phyloP scores from a whole-genome alignment of 2,329 filamentous ascomycete genomes.

The Massarina eburnea region DNA sequence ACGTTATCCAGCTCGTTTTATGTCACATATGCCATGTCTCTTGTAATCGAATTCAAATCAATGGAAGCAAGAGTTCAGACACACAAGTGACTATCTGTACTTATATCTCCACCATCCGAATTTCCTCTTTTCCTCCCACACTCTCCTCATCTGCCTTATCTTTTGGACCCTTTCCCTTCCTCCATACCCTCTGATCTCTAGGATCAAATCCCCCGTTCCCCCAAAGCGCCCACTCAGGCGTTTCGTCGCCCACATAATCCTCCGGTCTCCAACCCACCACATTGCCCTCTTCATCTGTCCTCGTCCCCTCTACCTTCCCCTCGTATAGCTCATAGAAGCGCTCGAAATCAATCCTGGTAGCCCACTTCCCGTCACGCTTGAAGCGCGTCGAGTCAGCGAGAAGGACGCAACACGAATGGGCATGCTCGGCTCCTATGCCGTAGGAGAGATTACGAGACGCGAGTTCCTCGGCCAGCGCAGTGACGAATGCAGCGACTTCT shows the following conservation, averaged over 20 bases:
- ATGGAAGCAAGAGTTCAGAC: too few species aligned
- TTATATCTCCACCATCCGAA: constrained; percentile 6
- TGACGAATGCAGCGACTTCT: constrained; percentile 82
- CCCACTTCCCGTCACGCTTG: constrained; percentile 75
- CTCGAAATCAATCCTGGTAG: constrained; percentile 88
- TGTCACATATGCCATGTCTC: too few species aligned
- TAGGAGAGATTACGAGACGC: constrained; percentile 72
- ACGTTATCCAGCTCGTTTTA: too few species aligned
- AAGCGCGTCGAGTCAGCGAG: constrained; percentile 78
- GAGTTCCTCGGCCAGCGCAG: constrained; percentile 70
- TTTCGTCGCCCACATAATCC: constrained; percentile 84
- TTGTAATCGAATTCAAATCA: too few species aligned
- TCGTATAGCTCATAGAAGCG: constrained; percentile 85
- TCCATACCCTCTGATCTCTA: constrained; percentile 80
- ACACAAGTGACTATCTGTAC: not conserved
- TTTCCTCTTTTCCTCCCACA: not conserved
- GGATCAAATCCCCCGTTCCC: constrained; percentile 94
- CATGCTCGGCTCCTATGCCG: constrained; percentile 92
- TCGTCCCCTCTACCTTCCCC: constrained; percentile 44
- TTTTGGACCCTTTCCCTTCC: constrained; percentile 70
- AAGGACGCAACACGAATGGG: constrained; percentile 89
- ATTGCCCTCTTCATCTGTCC: constrained; percentile 50
- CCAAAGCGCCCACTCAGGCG: constrained; percentile 93
- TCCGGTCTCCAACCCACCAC: constrained; percentile 74
- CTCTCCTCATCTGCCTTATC: constrained; percentile 11